Evolutionary conservation across 768 basidiomycete genomes (phyloP).

Genomic region (Botryobasidium botryosum): DNA sequence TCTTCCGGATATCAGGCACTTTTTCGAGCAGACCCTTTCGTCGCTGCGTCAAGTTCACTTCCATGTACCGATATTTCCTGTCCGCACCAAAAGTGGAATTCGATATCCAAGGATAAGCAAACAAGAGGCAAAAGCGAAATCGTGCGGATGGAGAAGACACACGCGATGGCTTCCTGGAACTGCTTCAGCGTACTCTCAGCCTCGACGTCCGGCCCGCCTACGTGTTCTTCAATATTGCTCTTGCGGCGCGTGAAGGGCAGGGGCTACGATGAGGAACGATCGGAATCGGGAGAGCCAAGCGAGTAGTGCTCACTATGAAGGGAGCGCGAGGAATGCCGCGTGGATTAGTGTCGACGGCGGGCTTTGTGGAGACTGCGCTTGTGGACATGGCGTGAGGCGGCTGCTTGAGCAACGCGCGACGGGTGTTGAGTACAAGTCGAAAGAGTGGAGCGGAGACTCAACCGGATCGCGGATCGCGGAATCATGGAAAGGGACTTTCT

Average conservation of each 20-base stretch:
- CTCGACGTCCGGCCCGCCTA: slow-evolving; percentile 62
- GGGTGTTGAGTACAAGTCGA: no score
- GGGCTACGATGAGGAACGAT: no score
- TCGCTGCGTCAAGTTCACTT: slow-evolving; percentile 63
- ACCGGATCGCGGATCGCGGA: no score
- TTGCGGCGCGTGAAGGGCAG: no score
- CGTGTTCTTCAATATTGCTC: slow-evolving; percentile 76
- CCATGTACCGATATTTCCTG: slow-evolving; percentile 99
- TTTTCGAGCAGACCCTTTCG: slow-evolving; percentile 73
- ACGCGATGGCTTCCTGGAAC: slow-evolving; percentile 92
- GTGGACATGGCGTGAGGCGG: no score
- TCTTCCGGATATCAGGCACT: slow-evolving; percentile 91
- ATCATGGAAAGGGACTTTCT: no score
- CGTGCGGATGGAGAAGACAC: slow-evolving; percentile 21
- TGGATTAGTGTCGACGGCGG: slow-evolving; percentile 63
- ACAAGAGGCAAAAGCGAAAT: neutral
- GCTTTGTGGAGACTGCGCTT: no score
- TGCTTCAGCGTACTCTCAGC: slow-evolving; percentile 60
- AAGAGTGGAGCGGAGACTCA: no score
- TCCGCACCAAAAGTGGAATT: neutral
- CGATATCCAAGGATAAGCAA: neutral
- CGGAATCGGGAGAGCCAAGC: no score
- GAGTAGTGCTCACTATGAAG: slow-evolving; percentile 84
- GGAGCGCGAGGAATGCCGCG: slow-evolving; percentile 91
- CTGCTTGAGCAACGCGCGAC: no score